phyloP scores from a whole-genome alignment of 345 rosid genomes.

The Citrus glauca region DNA sequence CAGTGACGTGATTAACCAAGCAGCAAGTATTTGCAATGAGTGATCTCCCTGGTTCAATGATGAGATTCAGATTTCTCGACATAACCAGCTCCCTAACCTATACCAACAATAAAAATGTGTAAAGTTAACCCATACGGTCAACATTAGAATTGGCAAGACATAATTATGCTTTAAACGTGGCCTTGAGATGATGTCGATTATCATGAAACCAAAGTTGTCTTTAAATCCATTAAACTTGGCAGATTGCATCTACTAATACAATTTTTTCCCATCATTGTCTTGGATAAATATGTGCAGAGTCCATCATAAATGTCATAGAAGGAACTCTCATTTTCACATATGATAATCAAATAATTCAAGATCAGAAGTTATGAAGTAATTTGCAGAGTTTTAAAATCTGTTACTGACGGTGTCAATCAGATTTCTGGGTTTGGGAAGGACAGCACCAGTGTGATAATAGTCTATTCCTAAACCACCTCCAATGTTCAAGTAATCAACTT shows the following conservation, averaged over 20 bases:
- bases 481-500: slow-evolving; percentile 80
- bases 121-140: background rate
- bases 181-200: background rate
- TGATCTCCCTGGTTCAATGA: slow-evolving; percentile 97
- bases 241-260: too few relatives aligned
- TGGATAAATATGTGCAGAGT: background rate
- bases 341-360: background rate
- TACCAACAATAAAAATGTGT: background rate
- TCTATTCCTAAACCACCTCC: slow-evolving; percentile 99
- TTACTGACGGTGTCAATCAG: slow-evolving; percentile 82
- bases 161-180: background rate
- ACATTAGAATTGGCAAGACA: background rate
- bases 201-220: background rate
- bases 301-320: background rate
- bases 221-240: too few relatives aligned
- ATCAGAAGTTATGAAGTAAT: background rate
- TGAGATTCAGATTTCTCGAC: slow-evolving; percentile 72
- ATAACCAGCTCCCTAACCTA: slow-evolving; percentile 87
- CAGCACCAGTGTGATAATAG: slow-evolving; percentile 77
- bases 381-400: slow-evolving; percentile 11
- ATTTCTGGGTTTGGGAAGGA: slow-evolving; percentile 91
- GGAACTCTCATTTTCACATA: background rate
- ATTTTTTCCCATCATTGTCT: too few relatives aligned
- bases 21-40: slow-evolving; percentile 96
- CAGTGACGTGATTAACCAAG: slow-evolving; percentile 84